A percentile compares a stretch with the other conserved stretches of the same genome.
Conservation (phyloP, 2,329 filamentous ascomycete species). For the Monosporascus sp. region DNA sequence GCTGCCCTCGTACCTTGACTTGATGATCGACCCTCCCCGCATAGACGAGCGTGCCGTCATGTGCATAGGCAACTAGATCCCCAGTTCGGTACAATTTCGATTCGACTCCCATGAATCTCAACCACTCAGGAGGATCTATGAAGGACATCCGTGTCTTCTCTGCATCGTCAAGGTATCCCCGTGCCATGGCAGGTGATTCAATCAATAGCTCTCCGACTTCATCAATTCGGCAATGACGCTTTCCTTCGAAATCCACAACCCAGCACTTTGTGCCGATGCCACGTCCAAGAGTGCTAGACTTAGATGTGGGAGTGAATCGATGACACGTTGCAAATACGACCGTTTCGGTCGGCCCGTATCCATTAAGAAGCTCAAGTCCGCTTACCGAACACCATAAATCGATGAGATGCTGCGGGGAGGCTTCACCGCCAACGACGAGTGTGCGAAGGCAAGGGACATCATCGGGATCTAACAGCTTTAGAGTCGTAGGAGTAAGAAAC, state of each 20-base stretch:
- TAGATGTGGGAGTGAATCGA: neutral
- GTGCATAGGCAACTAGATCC: conserved; percentile 15
- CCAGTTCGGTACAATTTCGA: conserved; percentile 42
- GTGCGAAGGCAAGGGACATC: conserved; percentile 14
- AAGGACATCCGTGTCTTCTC: conserved; percentile 30
- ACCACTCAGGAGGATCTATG: conserved; percentile 11
- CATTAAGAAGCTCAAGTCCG: conserved; percentile 29
- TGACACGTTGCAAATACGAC: conserved; percentile 23
- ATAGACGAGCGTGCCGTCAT: conserved; percentile 34
- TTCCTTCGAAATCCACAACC: neutral
- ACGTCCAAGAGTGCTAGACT: neutral
- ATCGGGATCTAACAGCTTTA: conserved; percentile 11
- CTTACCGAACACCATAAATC: conserved; percentile 8
- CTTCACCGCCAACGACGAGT: conserved; percentile 20
- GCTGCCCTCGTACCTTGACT: conserved; percentile 21
- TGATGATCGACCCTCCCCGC: conserved; percentile 43
- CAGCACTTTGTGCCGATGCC: neutral
- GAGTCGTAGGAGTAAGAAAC: conserved; percentile 18
- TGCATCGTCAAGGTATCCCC: conserved; percentile 34
- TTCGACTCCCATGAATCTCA: conserved; percentile 43
- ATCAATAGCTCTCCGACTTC: conserved; percentile 32
- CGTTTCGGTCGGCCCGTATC: conserved; percentile 7
- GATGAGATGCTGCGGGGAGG: conserved; percentile 21
- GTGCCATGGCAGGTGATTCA: conserved; percentile 30
- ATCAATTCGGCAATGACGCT: conserved; percentile 14